Percentiles rank a stretch among this genome's conserved stretches.
Evolutionary conservation across 2,329 filamentous ascomycete genomes (phyloP).

Genomic region (Stagonosporopsis rhizophila): DNA sequence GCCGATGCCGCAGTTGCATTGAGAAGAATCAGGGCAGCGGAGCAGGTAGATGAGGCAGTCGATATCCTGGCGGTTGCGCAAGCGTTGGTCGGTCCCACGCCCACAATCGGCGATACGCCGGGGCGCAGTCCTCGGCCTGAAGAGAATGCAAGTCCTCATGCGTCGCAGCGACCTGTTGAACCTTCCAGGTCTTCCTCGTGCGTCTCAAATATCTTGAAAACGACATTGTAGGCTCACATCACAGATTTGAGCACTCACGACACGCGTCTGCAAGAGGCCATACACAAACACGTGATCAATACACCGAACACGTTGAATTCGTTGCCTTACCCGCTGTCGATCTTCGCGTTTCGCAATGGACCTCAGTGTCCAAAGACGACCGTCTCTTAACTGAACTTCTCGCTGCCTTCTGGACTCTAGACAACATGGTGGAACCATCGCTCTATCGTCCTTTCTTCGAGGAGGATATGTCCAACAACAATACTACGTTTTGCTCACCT

Average conservation of each 20-base stretch:
- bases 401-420: neutral
- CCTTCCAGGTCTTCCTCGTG: neutral
- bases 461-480: neutral
- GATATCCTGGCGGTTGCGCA: neutral
- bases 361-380: neutral
- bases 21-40: slow-evolving; percentile 1
- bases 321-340: neutral
- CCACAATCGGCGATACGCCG: neutral
- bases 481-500: neutral
- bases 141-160: neutral
- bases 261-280: neutral
- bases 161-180: neutral
- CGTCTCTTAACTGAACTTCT: neutral
- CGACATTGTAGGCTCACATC: neutral
- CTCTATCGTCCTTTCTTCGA: slow-evolving; percentile 1
- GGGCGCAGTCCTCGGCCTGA: neutral
- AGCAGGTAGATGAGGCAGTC: neutral
- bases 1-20: neutral
- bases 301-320: neutral
- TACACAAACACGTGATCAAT: neutral
- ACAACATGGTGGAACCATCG: neutral
- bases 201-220: neutral
- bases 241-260: neutral
- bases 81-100: neutral
- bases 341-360: neutral